Evolutionary conservation across 352 stramenopile genomes (phyloP), one percentile per base, ranked within the genome.

Genomic region (Aphanomyces astaci): DNA sequence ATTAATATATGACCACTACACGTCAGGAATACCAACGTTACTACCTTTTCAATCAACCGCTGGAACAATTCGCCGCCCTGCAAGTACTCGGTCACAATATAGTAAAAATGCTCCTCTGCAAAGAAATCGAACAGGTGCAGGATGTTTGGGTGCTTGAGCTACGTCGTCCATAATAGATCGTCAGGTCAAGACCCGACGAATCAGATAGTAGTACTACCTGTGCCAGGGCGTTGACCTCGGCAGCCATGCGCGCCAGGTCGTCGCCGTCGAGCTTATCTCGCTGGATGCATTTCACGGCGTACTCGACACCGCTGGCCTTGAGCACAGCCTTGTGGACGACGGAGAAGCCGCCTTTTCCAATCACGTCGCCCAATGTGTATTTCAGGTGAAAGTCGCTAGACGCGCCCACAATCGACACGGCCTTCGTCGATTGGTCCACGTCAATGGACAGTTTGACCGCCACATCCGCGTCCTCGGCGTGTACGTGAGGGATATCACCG

Each of bases 71-170:
- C 88, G 13, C 88, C 88, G 45, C 88, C 88, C 28, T 82, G 74
- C 4, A 95, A 77, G 57, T 92, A 92, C 73, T 96, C 88, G 3
- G 84, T 95, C 17, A 96, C 87, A 28, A 96, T 72, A 73, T 95
- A 96, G 67, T 92, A 95, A 74, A 90, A 90, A 24, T 96, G 87
- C 2, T 77, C 75, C 46, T 96, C 90, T 46, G 90, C 77, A 54
- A 95, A 98, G 72, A 97, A 95, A 64, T 96, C 93, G 46, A 92
- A 75, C 13, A 97, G 77, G 48, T 73, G 83, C 78, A 97, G 92
- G 68, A 97, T 96, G 73, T 97, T 89, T 11, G 83, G 77, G 67
- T 97, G 90, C 57, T 93, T 70, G 76, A 96, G 84, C 73, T 88
- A 30, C 5, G 24, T 2, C 25, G 25, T 33, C 7, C 11, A 15